Percentiles rank a stretch among this genome's conserved stretches.
These are phyloP conservation scores for Calonectria pseudoreteaudii DNA, from an alignment of 2,329 filamentous ascomycete species.

Conservation along the genomic window DNA sequence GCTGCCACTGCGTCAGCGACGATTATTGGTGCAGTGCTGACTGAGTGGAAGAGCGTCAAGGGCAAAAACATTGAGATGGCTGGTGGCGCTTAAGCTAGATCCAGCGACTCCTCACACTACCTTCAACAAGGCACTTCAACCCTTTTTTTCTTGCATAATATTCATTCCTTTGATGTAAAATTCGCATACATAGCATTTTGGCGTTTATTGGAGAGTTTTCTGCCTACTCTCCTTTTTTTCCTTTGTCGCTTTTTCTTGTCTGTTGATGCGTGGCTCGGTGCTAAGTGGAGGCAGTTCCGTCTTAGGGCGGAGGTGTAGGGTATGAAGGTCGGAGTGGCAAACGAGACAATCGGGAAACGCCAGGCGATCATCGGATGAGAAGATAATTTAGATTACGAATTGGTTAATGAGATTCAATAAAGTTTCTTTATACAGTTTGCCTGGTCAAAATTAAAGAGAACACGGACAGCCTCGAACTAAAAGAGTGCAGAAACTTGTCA, in stretches of 20 bases:
- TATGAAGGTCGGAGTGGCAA: not conserved
- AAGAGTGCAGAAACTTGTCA: no score
- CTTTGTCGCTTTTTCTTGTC: not conserved
- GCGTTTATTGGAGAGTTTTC: not conserved
- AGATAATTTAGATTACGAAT: not conserved
- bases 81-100: slow-evolving; percentile 32
- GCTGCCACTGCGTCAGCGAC: slow-evolving; percentile 58
- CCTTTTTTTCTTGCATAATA: not conserved
- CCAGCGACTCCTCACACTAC: not conserved
- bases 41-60: slow-evolving; percentile 69
- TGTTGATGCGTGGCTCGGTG: not conserved
- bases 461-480: not conserved
- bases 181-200: slow-evolving; percentile 14
- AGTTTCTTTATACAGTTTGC: not conserved
- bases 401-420: not conserved
- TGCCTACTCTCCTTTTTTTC: not conserved
- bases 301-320: slow-evolving; percentile 10
- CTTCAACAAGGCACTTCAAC: not conserved
- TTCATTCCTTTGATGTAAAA: slow-evolving; percentile 4
- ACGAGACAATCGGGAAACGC: not conserved
- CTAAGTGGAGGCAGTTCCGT: not conserved
- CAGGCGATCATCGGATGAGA: not conserved
- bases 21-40: slow-evolving; percentile 55
- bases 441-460: not conserved
- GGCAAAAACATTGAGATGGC: slow-evolving; percentile 59